phyloP scores from a whole-genome alignment of 2,329 filamentous ascomycete species.

The Penicillium sp. region DNA sequence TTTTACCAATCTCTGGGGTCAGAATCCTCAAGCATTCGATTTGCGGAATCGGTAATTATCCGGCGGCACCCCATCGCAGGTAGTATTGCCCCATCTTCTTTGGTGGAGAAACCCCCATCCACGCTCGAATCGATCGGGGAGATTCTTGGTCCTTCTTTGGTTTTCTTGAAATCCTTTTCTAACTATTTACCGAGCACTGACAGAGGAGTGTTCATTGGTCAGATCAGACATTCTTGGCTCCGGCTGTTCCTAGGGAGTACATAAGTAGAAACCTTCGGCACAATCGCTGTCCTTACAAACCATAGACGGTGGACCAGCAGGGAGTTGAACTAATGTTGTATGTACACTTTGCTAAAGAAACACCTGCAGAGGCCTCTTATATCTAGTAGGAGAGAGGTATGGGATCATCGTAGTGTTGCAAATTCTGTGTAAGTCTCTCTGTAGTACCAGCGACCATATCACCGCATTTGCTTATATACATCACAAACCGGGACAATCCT shows the following conservation, averaged over 20 bases:
- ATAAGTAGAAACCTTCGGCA: too few species aligned
- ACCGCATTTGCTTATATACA: not conserved
- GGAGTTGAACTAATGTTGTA: not conserved
- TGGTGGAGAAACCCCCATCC: constrained; percentile 27
- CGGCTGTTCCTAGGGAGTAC: not conserved
- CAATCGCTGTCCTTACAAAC: too few species aligned
- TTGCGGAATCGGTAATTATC: constrained; percentile 31
- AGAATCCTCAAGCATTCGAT: constrained; percentile 1
- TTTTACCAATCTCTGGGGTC: not conserved
- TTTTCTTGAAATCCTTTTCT: not conserved
- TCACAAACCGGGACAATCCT: not conserved
- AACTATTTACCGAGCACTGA: not conserved
- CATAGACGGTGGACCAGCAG: not conserved
- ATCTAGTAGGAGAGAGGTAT: not conserved
- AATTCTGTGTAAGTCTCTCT: not conserved
- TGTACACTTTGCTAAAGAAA: not conserved
- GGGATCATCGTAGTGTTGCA: not conserved
- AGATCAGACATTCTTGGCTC: not conserved
- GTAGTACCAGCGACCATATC: not conserved
- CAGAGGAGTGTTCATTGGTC: not conserved
- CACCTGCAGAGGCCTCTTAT: not conserved
- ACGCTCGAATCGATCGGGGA: not conserved
- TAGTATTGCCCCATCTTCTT: constrained; percentile 17
- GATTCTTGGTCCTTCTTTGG: not conserved
- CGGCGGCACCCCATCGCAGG: constrained; percentile 24